Evolutionary conservation across 768 basidiomycete genomes (phyloP), one percentile per base, ranked within the genome.

Genomic region (Trichaptum fuscoviolaceum): DNA sequence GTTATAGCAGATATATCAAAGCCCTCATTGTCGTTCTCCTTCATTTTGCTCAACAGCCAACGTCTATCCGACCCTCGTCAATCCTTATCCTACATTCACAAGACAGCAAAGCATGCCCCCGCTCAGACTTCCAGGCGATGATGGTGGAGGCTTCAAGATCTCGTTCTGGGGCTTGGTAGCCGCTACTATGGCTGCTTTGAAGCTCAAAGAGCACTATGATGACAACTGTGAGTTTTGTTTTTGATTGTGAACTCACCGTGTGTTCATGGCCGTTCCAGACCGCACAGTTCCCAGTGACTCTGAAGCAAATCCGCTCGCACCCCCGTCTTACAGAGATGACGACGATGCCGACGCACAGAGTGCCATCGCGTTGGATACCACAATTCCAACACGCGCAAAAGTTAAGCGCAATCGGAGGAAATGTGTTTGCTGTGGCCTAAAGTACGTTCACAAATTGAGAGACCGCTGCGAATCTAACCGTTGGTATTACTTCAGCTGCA

Each of bases 361-460:
- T 52, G 74, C 42, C 20, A 63, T 74, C 36, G 70, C 78, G 23
- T 73, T 79, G 58, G 74, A 78, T 64, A 75, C 77, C 0, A 76
- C 77, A 63, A 71, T 70, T 30, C 75, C 70, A 23, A 69, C n/a
- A 69, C 67, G 75, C 25, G 75, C 76, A 12, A 77, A 75, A 65
- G 74, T 77, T 27, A 70, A 73, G 68, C 76, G 75, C 63, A 75
- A 71, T 65, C 69, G 66, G 27, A 76, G 77, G 17, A 84, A 82
- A 70, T 86, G 84, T 69, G 73, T 84, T 26, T 85, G 84, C 75
- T 85, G 83, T 70, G 84, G 84, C 18, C 27, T 82, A 59, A 75
- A 81, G 84, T 85, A 63, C 65, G 82, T 69, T 30, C 17, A 25
- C n/a, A 25, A 8, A 3, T 18, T 27, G 5, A 12, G 18, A 24